Conservation (phyloP, 2,329 filamentous ascomycete genomes). For the Fusarium tupiense region DNA sequence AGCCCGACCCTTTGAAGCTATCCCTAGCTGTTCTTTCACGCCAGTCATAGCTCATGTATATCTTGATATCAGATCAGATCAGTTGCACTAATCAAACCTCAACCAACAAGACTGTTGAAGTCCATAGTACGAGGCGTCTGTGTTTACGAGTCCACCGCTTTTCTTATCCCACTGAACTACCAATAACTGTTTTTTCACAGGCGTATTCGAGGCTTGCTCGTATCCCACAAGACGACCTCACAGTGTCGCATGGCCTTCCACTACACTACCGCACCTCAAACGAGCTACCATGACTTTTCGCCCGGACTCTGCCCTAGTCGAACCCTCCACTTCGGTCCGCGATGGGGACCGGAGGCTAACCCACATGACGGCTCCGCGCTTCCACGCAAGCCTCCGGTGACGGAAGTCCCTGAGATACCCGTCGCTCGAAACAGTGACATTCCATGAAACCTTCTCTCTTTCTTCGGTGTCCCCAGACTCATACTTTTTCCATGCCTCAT, state of each 20-base stretch:
- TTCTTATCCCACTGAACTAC: neutral
- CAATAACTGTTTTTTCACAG: neutral
- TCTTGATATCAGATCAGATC: neutral
- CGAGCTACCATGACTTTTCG: neutral
- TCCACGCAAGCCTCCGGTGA: neutral
- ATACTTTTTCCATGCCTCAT: slow-evolving; percentile 3
- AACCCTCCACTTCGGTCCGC: neutral
- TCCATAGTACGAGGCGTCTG: slow-evolving; percentile 23
- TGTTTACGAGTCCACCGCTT: slow-evolving; percentile 19
- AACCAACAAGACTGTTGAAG: slow-evolving; percentile 15
- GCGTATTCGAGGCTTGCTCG: neutral
- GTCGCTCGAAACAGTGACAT: neutral
- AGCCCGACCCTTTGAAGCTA: neutral
- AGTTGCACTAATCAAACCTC: neutral
- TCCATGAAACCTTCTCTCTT: slow-evolving; percentile 13
- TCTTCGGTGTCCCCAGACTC: slow-evolving; percentile 8
- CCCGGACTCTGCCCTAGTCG: neutral
- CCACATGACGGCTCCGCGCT: neutral
- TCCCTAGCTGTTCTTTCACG: neutral
- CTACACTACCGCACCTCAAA: neutral
- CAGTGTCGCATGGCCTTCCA: neutral
- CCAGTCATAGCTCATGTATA: neutral
- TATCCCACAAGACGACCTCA: neutral
- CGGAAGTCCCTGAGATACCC: slow-evolving; percentile 5
- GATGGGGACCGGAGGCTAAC: neutral